Evolutionary conservation across 2,329 filamentous ascomycete species (phyloP).

Genomic region (Colletotrichum lini): DNA sequence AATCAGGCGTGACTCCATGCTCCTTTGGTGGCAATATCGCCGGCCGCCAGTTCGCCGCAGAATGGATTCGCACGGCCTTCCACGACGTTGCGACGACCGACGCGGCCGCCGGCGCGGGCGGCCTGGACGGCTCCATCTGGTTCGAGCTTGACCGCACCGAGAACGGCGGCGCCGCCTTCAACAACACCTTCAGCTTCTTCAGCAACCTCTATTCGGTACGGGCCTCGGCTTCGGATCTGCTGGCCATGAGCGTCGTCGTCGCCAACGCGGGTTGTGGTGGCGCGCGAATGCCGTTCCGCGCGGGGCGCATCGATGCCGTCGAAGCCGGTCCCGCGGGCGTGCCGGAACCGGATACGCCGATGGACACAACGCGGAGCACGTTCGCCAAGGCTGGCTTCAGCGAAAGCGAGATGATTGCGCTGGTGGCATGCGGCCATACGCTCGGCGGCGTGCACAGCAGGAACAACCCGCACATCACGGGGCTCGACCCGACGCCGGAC

Average conservation of each 20-base stretch:
- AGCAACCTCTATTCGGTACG: constrained; percentile 44
- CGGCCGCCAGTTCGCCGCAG: constrained; percentile 48
- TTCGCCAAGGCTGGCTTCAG: constrained; percentile 47
- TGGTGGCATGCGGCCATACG: constrained; percentile 48
- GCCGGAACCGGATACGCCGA: constrained; percentile 45
- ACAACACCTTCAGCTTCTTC: constrained; percentile 48
- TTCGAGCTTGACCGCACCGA: constrained; percentile 49
- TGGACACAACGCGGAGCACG: constrained; percentile 43
- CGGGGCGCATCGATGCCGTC: constrained; percentile 46
- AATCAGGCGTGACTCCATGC: constrained; percentile 43
- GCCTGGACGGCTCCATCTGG: constrained; percentile 51
- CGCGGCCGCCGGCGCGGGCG: constrained; percentile 46
- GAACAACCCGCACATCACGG: constrained; percentile 47
- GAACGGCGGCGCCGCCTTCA: constrained; percentile 50
- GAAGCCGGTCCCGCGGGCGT: constrained; percentile 47
- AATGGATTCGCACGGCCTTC: constrained; percentile 52
- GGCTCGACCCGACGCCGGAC: constrained; percentile 30
- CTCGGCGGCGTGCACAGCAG: constrained; percentile 47
- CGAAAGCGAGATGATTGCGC: constrained; percentile 46
- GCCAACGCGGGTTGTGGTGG: constrained; percentile 46
- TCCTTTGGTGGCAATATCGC: constrained; percentile 43
- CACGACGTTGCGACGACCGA: constrained; percentile 51
- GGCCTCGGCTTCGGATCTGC: constrained; percentile 49
- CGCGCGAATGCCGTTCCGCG: constrained; percentile 46
- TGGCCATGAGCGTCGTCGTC: constrained; percentile 50